Conservation (phyloP, 202 grass and related monocot species). For the Panicum hallii region DNA sequence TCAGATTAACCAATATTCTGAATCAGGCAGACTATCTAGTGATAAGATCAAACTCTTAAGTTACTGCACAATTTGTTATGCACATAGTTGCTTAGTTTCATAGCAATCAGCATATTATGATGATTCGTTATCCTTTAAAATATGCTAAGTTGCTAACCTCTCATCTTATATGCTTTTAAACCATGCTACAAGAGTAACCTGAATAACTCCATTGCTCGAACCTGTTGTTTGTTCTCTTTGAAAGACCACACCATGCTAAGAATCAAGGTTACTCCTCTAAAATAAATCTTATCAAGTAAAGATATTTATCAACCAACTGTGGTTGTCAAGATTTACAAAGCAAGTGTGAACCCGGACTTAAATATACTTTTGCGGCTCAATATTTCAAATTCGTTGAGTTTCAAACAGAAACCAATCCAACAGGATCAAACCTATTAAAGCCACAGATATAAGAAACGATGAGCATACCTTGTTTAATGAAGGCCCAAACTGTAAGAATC, state of each 20-base stretch:
- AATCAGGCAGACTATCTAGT: not conserved
- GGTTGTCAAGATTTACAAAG: slow-evolving; percentile 17
- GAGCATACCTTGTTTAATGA: slow-evolving; percentile 36
- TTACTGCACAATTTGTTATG: slow-evolving; percentile 18
- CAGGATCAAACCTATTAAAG: slow-evolving; percentile 35
- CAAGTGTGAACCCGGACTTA: not conserved
- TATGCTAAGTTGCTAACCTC: slow-evolving; percentile 7
- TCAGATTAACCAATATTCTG: slow-evolving; percentile 27
- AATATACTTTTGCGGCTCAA: not conserved
- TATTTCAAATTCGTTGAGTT: not conserved
- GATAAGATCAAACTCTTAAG: slow-evolving; percentile 18
- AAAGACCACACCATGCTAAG: not conserved
- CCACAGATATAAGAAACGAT: slow-evolving; percentile 9
- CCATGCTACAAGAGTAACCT: not conserved
- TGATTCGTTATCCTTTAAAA: not conserved
- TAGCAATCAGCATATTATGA: slow-evolving; percentile 6
- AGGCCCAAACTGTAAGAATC: slow-evolving; percentile 9
- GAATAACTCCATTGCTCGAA: slow-evolving; percentile 7
- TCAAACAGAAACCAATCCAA: not conserved
- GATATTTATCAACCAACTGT: slow-evolving; percentile 1
- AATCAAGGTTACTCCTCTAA: slow-evolving; percentile 17
- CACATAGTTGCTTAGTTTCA: slow-evolving; percentile 7
- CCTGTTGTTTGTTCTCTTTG: not conserved
- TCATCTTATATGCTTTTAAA: not conserved
- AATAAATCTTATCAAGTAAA: not conserved